A percentile compares a stretch with the other conserved stretches of the same genome.
Conservation (phyloP, 2,329 filamentous ascomycete genomes). For the Cercospora sp. region DNA sequence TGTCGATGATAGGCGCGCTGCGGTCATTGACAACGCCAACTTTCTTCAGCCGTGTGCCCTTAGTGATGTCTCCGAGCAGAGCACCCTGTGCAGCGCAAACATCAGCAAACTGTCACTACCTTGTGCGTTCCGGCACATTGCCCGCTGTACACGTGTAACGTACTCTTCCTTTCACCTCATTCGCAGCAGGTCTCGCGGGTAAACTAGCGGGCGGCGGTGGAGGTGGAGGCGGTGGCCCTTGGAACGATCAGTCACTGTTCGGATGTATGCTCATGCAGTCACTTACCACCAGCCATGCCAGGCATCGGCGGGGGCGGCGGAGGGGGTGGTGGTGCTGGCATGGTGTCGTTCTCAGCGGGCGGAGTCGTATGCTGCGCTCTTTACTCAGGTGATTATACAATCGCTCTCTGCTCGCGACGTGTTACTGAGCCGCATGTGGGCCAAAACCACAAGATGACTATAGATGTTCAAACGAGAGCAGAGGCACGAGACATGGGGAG, state of each 20-base stretch:
- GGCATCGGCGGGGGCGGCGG: constrained; percentile 64
- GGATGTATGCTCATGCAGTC: not conserved
- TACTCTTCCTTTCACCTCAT: constrained; percentile 62
- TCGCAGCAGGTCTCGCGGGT: constrained; percentile 59
- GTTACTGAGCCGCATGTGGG: not conserved
- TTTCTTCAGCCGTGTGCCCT: constrained; percentile 79
- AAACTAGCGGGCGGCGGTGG: constrained; percentile 56
- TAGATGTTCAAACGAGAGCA: not conserved
- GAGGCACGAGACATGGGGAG: constrained; percentile 5
- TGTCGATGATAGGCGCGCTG: constrained; percentile 72
- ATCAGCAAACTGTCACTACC: constrained; percentile 5
- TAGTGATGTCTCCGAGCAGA: constrained; percentile 81
- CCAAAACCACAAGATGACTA: not conserved
- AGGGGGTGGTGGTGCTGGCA: constrained; percentile 62
- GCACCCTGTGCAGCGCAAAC: constrained; percentile 62
- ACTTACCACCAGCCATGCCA: constrained; percentile 56
- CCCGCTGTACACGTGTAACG: constrained; percentile 37
- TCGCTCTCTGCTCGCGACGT: not conserved
- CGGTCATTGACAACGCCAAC: constrained; percentile 82
- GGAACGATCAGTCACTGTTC: constrained; percentile 12
- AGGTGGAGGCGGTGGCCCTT: constrained; percentile 28
- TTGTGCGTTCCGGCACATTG: not conserved
- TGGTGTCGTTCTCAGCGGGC: constrained; percentile 11
- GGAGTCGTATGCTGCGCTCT: not conserved
- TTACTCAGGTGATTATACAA: not conserved